A percentile compares a stretch with the other conserved stretches of the same genome.
phyloP scores from a whole-genome alignment of 257 asterid genomes.

The Fraxinus excelsior region DNA sequence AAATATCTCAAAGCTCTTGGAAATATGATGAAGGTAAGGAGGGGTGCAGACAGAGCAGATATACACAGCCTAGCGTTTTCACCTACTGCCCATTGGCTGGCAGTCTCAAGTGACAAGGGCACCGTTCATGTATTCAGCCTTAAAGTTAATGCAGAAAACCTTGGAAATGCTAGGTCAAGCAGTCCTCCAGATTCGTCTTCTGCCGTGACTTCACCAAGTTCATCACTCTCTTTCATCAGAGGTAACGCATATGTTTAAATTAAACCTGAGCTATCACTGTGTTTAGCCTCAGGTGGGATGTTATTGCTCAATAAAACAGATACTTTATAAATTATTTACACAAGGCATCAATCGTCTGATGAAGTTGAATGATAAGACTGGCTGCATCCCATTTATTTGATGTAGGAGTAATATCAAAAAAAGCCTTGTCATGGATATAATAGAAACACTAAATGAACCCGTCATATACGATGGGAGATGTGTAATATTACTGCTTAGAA shows the following conservation, averaged over 20 bases:
- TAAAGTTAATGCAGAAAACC: conserved; percentile 61
- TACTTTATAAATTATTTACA: not conserved
- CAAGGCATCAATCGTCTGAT: not conserved
- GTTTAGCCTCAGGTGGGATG: not conserved
- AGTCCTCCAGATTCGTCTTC: conserved; percentile 51
- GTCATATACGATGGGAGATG: not conserved
- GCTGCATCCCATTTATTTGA: conserved; percentile 17
- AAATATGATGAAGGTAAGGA: conserved; percentile 68
- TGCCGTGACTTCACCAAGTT: conserved; percentile 49
- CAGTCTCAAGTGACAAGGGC: conserved; percentile 97
- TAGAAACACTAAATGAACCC: not conserved
- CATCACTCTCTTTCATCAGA: conserved; percentile 85
- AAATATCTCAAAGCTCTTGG: not conserved
- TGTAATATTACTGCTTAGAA: not conserved
- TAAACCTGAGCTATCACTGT: not conserved
- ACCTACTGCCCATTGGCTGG: conserved; percentile 87
- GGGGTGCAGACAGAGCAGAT: conserved; percentile 99
- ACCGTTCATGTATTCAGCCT: conserved; percentile 89
- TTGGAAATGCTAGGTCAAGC: conserved; percentile 51
- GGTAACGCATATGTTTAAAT: conserved; percentile 43
- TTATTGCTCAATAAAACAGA: not conserved
- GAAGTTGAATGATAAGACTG: not conserved
- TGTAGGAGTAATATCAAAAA: conserved; percentile 3
- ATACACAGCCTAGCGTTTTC: conserved; percentile 88
- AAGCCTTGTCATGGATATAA: not conserved